These are phyloP conservation scores for Plectosphaerella plurivora DNA, from an alignment of 2,329 filamentous ascomycete genomes.

Conservation along the genomic window DNA sequence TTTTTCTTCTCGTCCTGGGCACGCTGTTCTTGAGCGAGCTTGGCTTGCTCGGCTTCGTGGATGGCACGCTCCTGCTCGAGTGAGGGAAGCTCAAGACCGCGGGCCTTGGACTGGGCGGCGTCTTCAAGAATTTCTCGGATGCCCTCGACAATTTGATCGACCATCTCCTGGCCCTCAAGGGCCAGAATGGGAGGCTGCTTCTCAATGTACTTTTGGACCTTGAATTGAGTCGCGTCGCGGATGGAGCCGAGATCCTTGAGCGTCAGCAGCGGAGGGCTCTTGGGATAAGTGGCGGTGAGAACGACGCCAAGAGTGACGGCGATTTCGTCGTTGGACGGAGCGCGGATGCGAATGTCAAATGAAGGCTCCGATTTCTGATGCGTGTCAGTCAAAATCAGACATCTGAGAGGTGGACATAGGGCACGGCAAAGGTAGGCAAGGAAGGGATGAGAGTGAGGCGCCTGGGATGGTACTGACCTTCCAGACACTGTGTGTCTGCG, in stretches of 20 bases:
- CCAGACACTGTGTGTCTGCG: conserved; percentile 72
- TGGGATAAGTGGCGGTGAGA: conserved; percentile 87
- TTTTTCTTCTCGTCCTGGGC: conserved; percentile 49
- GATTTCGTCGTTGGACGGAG: conserved; percentile 68
- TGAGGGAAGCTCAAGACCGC: conserved; percentile 74
- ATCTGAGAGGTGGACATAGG: neutral
- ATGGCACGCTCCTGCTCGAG: conserved; percentile 83
- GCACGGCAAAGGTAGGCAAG: too few relatives aligned
- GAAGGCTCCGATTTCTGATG: conserved; percentile 71
- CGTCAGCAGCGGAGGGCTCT: conserved; percentile 68
- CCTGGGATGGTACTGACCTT: conserved; percentile 49
- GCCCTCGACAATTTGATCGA: conserved; percentile 62
- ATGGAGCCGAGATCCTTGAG: conserved; percentile 62
- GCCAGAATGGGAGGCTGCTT: conserved; percentile 51
- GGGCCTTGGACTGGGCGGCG: conserved; percentile 71
- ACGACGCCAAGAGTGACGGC: conserved; percentile 70
- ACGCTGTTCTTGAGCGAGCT: conserved; percentile 52
- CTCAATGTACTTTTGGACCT: conserved; percentile 62
- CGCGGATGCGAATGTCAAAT: conserved; percentile 76
- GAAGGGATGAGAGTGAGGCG: neutral
- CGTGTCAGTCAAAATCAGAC: conserved; percentile 2
- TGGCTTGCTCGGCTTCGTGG: conserved; percentile 69
- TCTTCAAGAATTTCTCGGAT: conserved; percentile 79
- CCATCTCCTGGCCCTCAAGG: conserved; percentile 51
- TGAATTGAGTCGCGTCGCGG: conserved; percentile 65